Conservation (phyloP, 352 stramenopile species). For the Pythium rishiriense region DNA sequence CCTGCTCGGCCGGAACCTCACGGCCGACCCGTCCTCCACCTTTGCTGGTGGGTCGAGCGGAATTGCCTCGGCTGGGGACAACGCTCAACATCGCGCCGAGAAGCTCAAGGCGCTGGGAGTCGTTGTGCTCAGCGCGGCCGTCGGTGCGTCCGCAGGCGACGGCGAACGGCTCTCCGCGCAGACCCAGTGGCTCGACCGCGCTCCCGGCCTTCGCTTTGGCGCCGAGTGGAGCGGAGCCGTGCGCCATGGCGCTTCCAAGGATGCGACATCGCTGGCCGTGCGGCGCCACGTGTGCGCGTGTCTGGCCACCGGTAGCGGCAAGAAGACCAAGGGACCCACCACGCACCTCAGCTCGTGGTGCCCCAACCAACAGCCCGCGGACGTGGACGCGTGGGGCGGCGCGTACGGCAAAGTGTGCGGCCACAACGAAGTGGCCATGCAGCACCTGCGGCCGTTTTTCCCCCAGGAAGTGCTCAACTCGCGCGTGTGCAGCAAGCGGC, state of each 20-base stretch:
- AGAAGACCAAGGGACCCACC: constrained; percentile 11
- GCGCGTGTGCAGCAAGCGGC: constrained; percentile 73
- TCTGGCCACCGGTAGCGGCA: background rate
- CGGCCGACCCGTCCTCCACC: background rate
- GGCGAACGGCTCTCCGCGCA: constrained; percentile 71
- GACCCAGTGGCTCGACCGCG: constrained; percentile 84
- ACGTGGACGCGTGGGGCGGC: constrained; percentile 78
- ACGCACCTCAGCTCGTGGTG: constrained; percentile 53
- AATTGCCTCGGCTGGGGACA: background rate
- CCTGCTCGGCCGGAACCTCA: constrained; percentile 37
- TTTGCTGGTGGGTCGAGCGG: background rate
- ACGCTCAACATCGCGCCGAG: constrained; percentile 47
- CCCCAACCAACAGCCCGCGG: constrained; percentile 72
- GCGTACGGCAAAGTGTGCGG: constrained; percentile 83
- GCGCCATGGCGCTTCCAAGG: constrained; percentile 77
- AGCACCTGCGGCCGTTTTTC: constrained; percentile 81
- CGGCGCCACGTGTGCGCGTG: constrained; percentile 41
- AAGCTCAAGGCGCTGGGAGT: constrained; percentile 71
- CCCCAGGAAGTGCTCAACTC: constrained; percentile 90
- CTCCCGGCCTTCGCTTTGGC: constrained; percentile 40
- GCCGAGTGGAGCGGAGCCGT: constrained; percentile 67
- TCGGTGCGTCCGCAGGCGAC: constrained; percentile 45
- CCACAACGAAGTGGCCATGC: constrained; percentile 91
- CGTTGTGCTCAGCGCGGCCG: constrained; percentile 53
- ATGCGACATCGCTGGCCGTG: constrained; percentile 60